These are phyloP conservation scores for Graphilbum fragrans DNA, from an alignment of 2,329 filamentous ascomycete genomes.

Conservation along the genomic window DNA sequence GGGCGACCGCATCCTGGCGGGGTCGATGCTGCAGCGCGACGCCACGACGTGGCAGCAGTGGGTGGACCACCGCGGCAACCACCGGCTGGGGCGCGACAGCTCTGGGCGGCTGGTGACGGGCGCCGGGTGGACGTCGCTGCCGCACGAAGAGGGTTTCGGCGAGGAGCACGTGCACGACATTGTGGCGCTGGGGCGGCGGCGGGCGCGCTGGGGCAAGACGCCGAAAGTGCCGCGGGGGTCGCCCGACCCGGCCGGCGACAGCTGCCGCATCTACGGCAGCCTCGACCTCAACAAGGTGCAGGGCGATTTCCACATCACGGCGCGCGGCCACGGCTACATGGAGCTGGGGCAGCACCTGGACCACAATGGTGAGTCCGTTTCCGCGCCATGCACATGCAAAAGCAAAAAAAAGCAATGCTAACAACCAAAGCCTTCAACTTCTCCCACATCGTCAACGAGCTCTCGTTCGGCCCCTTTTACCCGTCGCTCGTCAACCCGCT, in stretches of 20 bases:
- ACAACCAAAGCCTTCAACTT: slow-evolving; percentile 76
- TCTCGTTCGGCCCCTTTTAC: slow-evolving; percentile 96
- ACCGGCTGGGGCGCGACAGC: slow-evolving; percentile 43
- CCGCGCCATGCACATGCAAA: background rate
- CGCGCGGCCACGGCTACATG: slow-evolving; percentile 86
- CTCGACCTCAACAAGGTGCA: slow-evolving; percentile 93
- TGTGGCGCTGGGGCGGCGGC: slow-evolving; percentile 53
- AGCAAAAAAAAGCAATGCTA: too few relatives aligned
- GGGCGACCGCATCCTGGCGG: slow-evolving; percentile 82
- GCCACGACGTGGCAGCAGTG: slow-evolving; percentile 73
- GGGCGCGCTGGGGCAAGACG: slow-evolving; percentile 62
- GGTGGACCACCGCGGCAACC: slow-evolving; percentile 58
- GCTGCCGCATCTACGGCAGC: slow-evolving; percentile 81
- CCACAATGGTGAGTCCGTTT: slow-evolving; percentile 52
- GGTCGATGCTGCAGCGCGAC: slow-evolving; percentile 59
- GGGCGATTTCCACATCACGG: slow-evolving; percentile 96
- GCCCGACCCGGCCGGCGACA: slow-evolving; percentile 47
- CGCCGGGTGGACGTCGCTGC: slow-evolving; percentile 40
- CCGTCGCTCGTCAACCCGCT: slow-evolving; percentile 88
- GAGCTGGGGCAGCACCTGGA: slow-evolving; percentile 71
- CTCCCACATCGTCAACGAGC: slow-evolving; percentile 88
- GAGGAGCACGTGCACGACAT: slow-evolving; percentile 91
- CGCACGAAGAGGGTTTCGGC: slow-evolving; percentile 52
- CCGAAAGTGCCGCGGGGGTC: slow-evolving; percentile 44
- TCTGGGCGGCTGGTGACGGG: slow-evolving; percentile 43